phyloP scores from a whole-genome alignment of 164 flowering plant genomes.

The Buxus sempervirens region DNA sequence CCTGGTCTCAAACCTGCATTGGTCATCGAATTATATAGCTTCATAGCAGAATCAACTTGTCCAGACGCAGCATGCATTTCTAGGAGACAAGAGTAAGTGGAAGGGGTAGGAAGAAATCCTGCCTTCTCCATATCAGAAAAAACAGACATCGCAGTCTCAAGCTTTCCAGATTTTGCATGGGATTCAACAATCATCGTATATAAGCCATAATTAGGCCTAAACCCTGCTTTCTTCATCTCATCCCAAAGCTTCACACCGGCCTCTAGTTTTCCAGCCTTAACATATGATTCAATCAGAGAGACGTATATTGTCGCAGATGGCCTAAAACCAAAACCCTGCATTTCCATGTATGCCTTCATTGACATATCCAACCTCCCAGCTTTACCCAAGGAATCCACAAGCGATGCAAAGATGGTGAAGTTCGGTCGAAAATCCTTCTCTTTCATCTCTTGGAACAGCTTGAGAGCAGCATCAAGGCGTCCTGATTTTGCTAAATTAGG shows the following conservation, averaged over 20 bases:
- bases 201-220: conserved; percentile 88
- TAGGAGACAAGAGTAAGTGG: conserved; percentile 84
- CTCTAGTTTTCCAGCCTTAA: conserved; percentile 92
- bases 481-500: conserved; percentile 91
- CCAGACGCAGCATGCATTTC: conserved; percentile 94
- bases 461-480: conserved; percentile 88
- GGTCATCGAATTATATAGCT: conserved; percentile 87
- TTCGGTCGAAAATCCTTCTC: conserved; percentile 52
- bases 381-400: conserved; percentile 95
- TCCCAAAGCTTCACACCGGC: conserved; percentile 81
- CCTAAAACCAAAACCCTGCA: conserved; percentile 71
- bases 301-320: conserved; percentile 77
- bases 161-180: conserved; percentile 97
- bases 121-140: conserved; percentile 93
- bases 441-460: conserved; percentile 93
- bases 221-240: conserved; percentile 89
- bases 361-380: conserved; percentile 92
- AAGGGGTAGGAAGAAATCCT: conserved; percentile 88
- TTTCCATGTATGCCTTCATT: conserved; percentile 84
- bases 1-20: conserved; percentile 90
- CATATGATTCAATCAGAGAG: conserved; percentile 83
- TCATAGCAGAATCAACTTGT: conserved; percentile 90
- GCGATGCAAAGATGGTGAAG: conserved; percentile 52
- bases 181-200: conserved; percentile 85
- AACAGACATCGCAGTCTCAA: conserved; percentile 79